A percentile compares a stretch with the other conserved stretches of the same genome.
phyloP scores from a whole-genome alignment of 148 eudicot species.

The Mesembryanthemum crystallinum region DNA sequence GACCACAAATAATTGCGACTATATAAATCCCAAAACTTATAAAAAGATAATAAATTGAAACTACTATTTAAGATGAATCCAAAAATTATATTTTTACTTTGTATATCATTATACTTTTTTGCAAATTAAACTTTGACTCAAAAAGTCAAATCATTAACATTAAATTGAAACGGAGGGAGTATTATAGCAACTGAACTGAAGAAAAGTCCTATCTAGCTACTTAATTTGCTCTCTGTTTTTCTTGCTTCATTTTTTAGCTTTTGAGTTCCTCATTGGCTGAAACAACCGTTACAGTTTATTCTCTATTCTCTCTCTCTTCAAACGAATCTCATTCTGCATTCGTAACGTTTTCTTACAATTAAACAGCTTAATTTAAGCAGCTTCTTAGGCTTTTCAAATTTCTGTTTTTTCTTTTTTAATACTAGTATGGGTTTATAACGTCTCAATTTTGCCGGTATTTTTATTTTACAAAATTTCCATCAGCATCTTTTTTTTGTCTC shows the following conservation, averaged over 20 bases:
- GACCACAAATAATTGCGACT: too few relatives aligned
- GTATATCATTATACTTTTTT: too few relatives aligned
- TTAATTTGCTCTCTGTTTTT: too few relatives aligned
- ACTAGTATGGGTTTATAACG: constrained; percentile 28
- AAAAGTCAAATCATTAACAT: too few relatives aligned
- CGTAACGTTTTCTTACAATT: neutral
- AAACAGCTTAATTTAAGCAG: neutral
- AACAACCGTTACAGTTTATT: neutral
- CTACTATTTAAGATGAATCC: too few relatives aligned
- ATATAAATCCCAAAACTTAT: too few relatives aligned
- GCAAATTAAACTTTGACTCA: too few relatives aligned
- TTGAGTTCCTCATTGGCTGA: neutral
- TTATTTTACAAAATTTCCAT: constrained; percentile 20
- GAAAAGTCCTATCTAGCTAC: too few relatives aligned
- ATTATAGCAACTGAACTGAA: too few relatives aligned
- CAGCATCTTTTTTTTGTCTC: constrained; percentile 31
- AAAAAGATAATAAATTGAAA: too few relatives aligned
- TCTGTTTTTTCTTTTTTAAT: neutral
- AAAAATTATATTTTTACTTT: too few relatives aligned
- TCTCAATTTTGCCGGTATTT: constrained; percentile 23
- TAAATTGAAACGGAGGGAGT: too few relatives aligned
- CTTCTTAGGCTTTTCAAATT: neutral
- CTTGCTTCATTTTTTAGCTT: neutral
- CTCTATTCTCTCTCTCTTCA: neutral
- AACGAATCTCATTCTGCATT: neutral